Evolutionary conservation across 345 rosid genomes (phyloP).

Genomic region (Sonneratia alba): DNA sequence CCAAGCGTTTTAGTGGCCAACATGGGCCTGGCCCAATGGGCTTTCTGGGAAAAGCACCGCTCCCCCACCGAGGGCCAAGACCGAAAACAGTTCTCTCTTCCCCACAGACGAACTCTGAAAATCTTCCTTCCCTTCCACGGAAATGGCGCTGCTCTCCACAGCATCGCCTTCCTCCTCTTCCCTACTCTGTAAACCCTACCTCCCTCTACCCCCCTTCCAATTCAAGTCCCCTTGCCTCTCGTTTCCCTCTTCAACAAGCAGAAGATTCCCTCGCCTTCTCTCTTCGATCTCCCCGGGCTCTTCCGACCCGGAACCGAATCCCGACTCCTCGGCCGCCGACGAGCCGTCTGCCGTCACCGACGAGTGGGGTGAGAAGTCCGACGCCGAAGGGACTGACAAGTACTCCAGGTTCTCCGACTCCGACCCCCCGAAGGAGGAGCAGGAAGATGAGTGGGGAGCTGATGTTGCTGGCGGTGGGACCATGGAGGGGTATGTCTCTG

Average conservation of each 20-base stretch:
- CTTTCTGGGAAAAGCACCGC: too few relatives aligned
- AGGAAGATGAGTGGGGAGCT: constrained; percentile 78
- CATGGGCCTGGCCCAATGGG: too few relatives aligned
- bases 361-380: constrained; percentile 81
- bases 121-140: neutral
- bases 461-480: constrained; percentile 3
- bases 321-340: constrained; percentile 19
- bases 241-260: constrained; percentile 2
- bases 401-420: constrained; percentile 37
- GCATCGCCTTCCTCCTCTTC: constrained; percentile 10
- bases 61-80: too few relatives aligned
- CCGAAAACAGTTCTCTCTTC: neutral
- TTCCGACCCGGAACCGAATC: constrained; percentile 16
- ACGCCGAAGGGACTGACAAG: constrained; percentile 18
- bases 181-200: neutral
- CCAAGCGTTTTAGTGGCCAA: neutral
- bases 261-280: constrained; percentile 10
- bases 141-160: constrained; percentile 35
- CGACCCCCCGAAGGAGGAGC: constrained; percentile 62
- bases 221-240: neutral
- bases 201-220: neutral
- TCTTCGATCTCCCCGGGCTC: constrained; percentile 11
- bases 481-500: constrained; percentile 18
- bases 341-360: constrained; percentile 32
- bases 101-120: constrained; percentile 1